Conservation (phyloP, 495 filamentous ascomycete species). For the Penicillium macrosclerotiorum region DNA sequence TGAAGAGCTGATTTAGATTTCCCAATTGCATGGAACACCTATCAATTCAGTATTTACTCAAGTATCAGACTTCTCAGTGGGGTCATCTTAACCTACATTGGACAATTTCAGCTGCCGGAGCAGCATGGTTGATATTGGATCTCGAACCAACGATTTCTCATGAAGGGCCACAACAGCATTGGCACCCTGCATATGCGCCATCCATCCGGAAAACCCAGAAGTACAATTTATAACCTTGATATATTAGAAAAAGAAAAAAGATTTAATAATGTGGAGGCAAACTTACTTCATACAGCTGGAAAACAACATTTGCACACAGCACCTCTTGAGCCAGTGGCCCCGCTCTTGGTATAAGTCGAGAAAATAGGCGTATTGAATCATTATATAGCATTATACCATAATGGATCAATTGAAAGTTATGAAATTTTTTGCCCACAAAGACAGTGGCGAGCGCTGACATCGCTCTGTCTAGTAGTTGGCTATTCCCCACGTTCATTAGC, state of each 20-base stretch:
- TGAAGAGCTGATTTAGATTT: slow-evolving; percentile 15
- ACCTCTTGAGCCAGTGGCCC: slow-evolving; percentile 11
- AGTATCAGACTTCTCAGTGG: background rate
- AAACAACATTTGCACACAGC: slow-evolving; percentile 14
- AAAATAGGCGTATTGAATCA: slow-evolving; percentile 9
- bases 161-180: slow-evolving; percentile 14
- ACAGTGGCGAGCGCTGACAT: slow-evolving; percentile 12
- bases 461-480: slow-evolving; percentile 13
- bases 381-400: slow-evolving; percentile 12
- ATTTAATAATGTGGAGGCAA: too few species aligned
- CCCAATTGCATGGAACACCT: slow-evolving; percentile 16
- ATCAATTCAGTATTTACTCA: background rate
- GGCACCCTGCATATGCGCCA: slow-evolving; percentile 17
- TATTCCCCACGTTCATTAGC: slow-evolving; percentile 6
- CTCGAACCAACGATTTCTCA: slow-evolving; percentile 4
- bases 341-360: slow-evolving; percentile 3
- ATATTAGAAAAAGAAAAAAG: background rate
- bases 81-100: slow-evolving; percentile 2
- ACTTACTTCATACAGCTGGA: slow-evolving; percentile 15
- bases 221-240: slow-evolving; percentile 11
- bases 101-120: slow-evolving; percentile 13
- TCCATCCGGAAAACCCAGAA: slow-evolving; percentile 14
- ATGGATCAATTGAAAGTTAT: slow-evolving; percentile 6
- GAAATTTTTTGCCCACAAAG: slow-evolving; percentile 15
- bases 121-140: slow-evolving; percentile 8